These are phyloP conservation scores for Quercus cerris DNA, from an alignment of 306 rosid genomes.

Conservation along the genomic window DNA sequence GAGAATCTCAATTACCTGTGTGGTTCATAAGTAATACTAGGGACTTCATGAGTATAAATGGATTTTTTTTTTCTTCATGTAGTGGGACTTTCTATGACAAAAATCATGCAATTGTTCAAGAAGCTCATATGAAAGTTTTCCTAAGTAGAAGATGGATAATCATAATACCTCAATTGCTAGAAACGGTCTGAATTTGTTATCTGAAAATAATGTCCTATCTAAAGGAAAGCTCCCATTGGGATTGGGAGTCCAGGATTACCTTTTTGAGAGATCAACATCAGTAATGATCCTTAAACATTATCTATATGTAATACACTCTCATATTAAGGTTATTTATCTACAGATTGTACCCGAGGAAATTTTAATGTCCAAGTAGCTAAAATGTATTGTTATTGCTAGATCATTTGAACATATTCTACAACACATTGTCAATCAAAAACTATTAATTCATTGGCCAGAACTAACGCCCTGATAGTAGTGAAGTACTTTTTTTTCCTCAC, in stretches of 20 bases:
- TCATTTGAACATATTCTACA: not conserved
- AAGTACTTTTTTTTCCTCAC: slow-evolving; percentile 19
- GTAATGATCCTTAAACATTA: not conserved
- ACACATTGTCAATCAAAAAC: not conserved
- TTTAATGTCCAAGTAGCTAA: not conserved
- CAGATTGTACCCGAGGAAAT: not conserved
- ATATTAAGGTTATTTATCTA: not conserved
- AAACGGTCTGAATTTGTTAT: too few species aligned
- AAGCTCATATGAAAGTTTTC: not conserved
- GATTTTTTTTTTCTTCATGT: not conserved
- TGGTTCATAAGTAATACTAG: too few species aligned
- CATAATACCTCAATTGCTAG: too few species aligned
- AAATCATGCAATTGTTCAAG: not conserved
- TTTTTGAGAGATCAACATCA: not conserved
- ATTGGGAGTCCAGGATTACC: not conserved
- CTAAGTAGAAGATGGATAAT: not conserved
- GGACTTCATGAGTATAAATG: too few species aligned
- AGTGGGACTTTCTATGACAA: not conserved
- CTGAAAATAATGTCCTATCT: too few species aligned
- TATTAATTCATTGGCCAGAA: not conserved
- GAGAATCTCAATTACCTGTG: too few species aligned
- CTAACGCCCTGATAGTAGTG: not conserved
- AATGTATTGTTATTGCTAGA: not conserved
- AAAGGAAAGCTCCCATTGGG: not conserved
- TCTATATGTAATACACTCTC: not conserved